These are phyloP conservation scores for Pyropia haitanensis DNA, from an alignment of 23 red algal genomes.

Conservation along the genomic window DNA sequence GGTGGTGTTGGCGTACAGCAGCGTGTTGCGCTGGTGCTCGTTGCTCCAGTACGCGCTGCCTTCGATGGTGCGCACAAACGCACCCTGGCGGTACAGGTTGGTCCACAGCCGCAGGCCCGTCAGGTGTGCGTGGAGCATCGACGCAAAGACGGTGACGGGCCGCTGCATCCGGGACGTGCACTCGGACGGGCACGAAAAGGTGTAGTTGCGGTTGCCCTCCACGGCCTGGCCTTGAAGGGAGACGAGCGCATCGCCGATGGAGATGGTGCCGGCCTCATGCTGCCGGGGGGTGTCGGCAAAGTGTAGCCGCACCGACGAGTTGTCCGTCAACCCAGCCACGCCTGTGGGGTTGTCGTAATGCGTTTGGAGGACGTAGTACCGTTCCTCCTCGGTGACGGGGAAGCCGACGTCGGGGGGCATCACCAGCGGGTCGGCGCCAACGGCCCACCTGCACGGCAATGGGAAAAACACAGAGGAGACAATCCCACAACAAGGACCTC, in stretches of 20 bases:
- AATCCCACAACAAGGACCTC: not conserved
- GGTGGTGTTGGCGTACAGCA: conserved; percentile 13
- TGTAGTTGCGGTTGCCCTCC: conserved; percentile 16
- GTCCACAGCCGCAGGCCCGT: conserved; percentile 40
- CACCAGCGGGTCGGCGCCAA: not conserved
- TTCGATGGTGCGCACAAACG: conserved; percentile 29
- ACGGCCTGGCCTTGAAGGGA: conserved; percentile 7
- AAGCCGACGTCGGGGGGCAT: conserved; percentile 28
- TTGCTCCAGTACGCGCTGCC: conserved; percentile 41
- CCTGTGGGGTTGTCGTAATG: conserved; percentile 32
- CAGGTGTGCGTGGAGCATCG: conserved; percentile 40
- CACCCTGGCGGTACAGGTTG: conserved; percentile 28
- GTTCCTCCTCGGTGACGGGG: conserved; percentile 7
- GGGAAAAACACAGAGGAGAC: not conserved
- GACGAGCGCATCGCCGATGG: conserved; percentile 22
- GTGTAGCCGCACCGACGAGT: conserved; percentile 14
- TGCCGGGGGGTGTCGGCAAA: conserved; percentile 32
- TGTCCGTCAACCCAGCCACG: not conserved
- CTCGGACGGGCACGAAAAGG: conserved; percentile 37
- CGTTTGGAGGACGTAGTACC: conserved; percentile 31
- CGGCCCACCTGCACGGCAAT: not conserved
- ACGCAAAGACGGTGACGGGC: conserved; percentile 15
- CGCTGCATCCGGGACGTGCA: conserved; percentile 18
- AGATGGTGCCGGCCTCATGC: conserved; percentile 24
- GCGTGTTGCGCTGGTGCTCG: conserved; percentile 17